Base-by-base conservation (phyloP, 805 yeast species). In the Candida anglica region DNA sequence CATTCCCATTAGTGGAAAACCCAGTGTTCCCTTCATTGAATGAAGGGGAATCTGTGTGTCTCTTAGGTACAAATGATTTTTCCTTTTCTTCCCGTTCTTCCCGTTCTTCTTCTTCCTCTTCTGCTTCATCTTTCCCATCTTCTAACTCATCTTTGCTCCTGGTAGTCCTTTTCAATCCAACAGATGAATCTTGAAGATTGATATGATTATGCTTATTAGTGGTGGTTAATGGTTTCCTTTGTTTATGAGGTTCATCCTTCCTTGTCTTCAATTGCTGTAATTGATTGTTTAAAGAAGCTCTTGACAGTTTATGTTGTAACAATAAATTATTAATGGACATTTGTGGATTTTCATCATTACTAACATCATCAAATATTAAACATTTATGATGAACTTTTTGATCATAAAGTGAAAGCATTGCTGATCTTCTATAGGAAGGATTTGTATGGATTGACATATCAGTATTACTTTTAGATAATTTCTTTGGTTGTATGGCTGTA, bases 1-100 rank as follows among this genome's bases (percentile, higher is more conserved):
- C 52, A 32, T 62, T 56, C 13, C 81, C 81, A 42, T 64, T 72
- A 15, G 71, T 61, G 3, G 73, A 56, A 46, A 75, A 75, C 2
- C 79, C 80, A 6, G n/a, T 5, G 13, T 6, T 15, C 3, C 16
- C 22, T 6, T 16, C 27, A 19, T 6, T 4, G 5, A 14, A 6
- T 5, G 27, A 3, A 7, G 26, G 15, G n/a, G 30, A 15, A 13
- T 14, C 15, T n/a, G 27, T 25, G n/a, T n/a, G n/a, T n/a, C n/a
- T n/a, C 11, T 11, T 11, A 9, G 23, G 23, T 11, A 21, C 23
- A 9, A 21, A 9, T 11, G 10, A 9, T 21, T 21, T 9, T 9
- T 11, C 10, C 23, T 9, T 9, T 9, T 9, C 9, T 9, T 9
- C 11, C 11, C 23, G 9, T 9, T 11, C 23, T 11, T 21, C 10